Evolutionary conservation across 2,329 filamentous ascomycete genomes (phyloP).

Genomic region (Passalora sequoiae): DNA sequence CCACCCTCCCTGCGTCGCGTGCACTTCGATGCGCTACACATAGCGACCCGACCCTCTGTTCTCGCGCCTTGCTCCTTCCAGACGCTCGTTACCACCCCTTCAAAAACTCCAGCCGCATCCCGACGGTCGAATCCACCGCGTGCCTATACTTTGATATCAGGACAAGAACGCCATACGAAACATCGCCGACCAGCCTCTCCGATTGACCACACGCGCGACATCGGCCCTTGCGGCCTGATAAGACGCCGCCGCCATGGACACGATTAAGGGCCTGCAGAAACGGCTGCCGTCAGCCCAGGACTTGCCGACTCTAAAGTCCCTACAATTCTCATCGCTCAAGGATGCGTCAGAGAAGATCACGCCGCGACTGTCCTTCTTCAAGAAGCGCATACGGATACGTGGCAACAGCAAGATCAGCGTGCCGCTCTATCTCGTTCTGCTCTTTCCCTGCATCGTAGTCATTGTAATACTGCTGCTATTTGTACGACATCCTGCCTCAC

Average conservation of each 20-base stretch:
- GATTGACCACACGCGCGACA: constrained; percentile 16
- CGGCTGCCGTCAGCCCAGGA: constrained; percentile 42
- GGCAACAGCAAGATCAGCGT: constrained; percentile 90
- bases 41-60: constrained; percentile 6
- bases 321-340: constrained; percentile 34
- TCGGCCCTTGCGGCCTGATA: constrained; percentile 21
- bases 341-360: constrained; percentile 39
- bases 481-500: constrained; percentile 76
- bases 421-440: constrained; percentile 82
- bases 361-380: constrained; percentile 70
- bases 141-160: constrained; percentile 2
- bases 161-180: no score
- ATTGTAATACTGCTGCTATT: constrained; percentile 87
- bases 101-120: constrained; percentile 8
- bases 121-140: constrained; percentile 7
- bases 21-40: constrained; percentile 13
- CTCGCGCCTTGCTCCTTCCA: constrained; percentile 12
- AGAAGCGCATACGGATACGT: constrained; percentile 77
- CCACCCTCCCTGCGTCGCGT: no score
- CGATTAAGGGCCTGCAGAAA: constrained; percentile 42
- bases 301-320: constrained; percentile 41
- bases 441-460: constrained; percentile 89
- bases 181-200: constrained; percentile 8
- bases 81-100: constrained; percentile 16
- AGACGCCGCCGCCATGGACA: constrained; percentile 36